Percentiles rank a stretch among this genome's conserved stretches.
Evolutionary conservation across 2,329 filamentous ascomycete species (phyloP).

Genomic region (Pseudocercospora eumusae): DNA sequence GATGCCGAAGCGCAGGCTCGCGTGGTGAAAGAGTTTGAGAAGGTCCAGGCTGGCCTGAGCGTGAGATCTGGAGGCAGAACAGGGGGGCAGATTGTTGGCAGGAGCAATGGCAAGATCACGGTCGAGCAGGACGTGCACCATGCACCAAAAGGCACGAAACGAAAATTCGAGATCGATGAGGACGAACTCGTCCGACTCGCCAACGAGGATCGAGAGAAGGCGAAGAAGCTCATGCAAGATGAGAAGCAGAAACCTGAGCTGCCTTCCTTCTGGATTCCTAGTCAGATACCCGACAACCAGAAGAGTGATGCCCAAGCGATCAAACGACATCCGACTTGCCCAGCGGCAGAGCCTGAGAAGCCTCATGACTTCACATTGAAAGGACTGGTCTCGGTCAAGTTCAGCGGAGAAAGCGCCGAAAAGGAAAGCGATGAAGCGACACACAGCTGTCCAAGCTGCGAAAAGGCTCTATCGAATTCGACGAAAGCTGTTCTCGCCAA

Average conservation of each 20-base stretch:
- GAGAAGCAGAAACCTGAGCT: conserved; percentile 68
- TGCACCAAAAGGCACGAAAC: conserved; percentile 57
- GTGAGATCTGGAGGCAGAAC: conserved; percentile 44
- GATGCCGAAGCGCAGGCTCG: conserved; percentile 70
- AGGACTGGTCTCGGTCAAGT: conserved; percentile 71
- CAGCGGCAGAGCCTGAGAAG: conserved; percentile 65
- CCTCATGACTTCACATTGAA: conserved; percentile 78
- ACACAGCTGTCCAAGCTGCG: conserved; percentile 80
- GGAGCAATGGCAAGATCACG: conserved; percentile 40
- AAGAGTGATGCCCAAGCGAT: conserved; percentile 54
- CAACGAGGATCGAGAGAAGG: conserved; percentile 67
- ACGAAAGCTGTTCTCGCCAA: conserved; percentile 80
- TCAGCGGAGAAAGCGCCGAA: conserved; percentile 68
- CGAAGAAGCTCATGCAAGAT: conserved; percentile 64
- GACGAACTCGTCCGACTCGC: conserved; percentile 72
- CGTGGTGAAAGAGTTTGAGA: conserved; percentile 80
- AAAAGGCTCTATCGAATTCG: conserved; percentile 77
- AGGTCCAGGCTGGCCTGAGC: conserved; percentile 68
- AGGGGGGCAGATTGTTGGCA: conserved; percentile 49
- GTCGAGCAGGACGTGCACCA: conserved; percentile 35
- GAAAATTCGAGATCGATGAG: conserved; percentile 79
- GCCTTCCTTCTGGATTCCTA: conserved; percentile 91
- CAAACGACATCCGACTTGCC: conserved; percentile 66
- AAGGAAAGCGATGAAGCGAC: conserved; percentile 37
- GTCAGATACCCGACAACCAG: conserved; percentile 66